Percentiles rank a stretch among this genome's conserved stretches.
phyloP scores from a whole-genome alignment of 2,329 filamentous ascomycete species.

The Penicillium palitans region DNA sequence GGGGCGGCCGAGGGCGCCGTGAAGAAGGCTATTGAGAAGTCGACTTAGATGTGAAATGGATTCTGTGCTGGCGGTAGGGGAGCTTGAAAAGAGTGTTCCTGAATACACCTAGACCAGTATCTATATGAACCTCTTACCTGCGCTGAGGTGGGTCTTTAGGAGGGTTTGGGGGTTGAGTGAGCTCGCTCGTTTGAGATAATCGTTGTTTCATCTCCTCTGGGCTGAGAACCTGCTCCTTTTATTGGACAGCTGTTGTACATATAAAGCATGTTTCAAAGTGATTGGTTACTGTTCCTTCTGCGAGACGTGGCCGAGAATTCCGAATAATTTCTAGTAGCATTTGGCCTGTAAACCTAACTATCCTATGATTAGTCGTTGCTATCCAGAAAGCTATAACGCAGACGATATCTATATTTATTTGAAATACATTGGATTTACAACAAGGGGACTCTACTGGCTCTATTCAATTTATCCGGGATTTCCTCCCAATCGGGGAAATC shows the following conservation, averaged over 20 bases:
- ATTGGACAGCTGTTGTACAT: slow-evolving; percentile 25
- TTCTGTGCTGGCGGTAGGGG: neutral
- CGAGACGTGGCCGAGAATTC: neutral
- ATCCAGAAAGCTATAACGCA: neutral
- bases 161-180: neutral
- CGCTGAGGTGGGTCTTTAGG: slow-evolving; percentile 1
- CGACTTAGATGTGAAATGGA: slow-evolving; percentile 16
- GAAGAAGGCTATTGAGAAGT: slow-evolving; percentile 34
- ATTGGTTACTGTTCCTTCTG: slow-evolving; percentile 11
- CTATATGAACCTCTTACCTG: slow-evolving; percentile 7
- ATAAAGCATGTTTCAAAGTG: slow-evolving; percentile 19
- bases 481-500: slow-evolving; percentile 26
- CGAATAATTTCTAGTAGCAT: neutral
- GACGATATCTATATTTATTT: neutral
- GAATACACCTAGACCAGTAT: slow-evolving; percentile 13
- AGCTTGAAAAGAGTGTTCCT: slow-evolving; percentile 6
- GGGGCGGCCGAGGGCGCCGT: slow-evolving; percentile 34
- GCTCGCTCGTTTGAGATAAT: neutral
- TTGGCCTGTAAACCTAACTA: neutral
- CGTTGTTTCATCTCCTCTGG: neutral
- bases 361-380: neutral
- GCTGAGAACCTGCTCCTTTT: slow-evolving; percentile 1
- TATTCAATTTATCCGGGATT: slow-evolving; percentile 17
- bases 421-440: neutral
- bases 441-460: neutral